Evolutionary conservation across 495 filamentous ascomycete species (phyloP), one percentile per base, ranked within the genome.

Genomic region (Penicillium odoratum): DNA sequence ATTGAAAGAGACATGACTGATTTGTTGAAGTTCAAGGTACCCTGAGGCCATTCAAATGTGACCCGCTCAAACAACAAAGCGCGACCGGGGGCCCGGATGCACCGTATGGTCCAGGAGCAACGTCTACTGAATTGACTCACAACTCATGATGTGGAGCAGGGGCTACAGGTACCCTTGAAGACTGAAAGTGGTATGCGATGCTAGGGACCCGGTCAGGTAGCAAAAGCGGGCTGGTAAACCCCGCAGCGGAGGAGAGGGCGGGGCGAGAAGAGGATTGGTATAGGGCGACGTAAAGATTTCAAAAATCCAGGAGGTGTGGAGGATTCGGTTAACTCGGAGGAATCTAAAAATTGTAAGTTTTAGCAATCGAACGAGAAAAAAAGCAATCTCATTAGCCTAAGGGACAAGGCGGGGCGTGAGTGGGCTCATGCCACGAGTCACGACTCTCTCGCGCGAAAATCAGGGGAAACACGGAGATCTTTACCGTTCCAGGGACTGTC

Each of bases 141-240:
- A 69, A 57, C 67, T 69, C 67, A 69, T 69, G 43, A 51, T 69
- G 64, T 65, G 60, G 53, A 57, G 57, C 52, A 53, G 59, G 60
- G 64, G 64, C 59, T 65, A 53, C 34, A 51, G 31, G 44, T 18
- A 44, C 58, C 61, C 59, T 47, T 56, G 58, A 48, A 34, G 48
- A 50, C 29, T 43, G 45, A 52, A 34, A 8, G 51, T n/a, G 49
- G 52, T 56, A 51, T 62, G 59, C 49, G 57, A 54, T 58, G 51
- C 48, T 45, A 49, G 31, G 30, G 15, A 51, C 28, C 52, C 44
- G 54, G 46, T 57, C 55, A 65, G 63, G 57, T 58, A 63, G 51
- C 53, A 57, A 58, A 36, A 46, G 60, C 33, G 63, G 63, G 40
- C 40, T 65, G 46, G 50, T 51, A 40, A 58, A 65, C 63, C 63